Conservation (phyloP, 805 yeast species). For the Lipomyces lipofer region DNA sequence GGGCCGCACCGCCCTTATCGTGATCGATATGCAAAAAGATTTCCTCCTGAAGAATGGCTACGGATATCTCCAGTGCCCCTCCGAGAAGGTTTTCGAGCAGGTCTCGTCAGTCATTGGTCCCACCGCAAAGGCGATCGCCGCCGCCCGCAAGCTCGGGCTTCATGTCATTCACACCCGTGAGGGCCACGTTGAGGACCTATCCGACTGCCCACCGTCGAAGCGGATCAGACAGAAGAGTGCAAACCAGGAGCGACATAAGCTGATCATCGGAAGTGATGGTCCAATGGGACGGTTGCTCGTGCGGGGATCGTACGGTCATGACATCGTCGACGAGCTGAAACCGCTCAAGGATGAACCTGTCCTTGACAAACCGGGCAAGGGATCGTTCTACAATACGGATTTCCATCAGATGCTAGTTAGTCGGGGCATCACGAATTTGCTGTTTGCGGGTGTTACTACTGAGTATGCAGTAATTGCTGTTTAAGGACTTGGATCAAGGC, state of each 20-base stretch:
- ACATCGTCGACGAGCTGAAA: conserved; percentile 38
- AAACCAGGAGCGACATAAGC: conserved; percentile 30
- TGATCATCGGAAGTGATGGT: conserved; percentile 38
- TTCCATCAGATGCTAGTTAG: conserved; percentile 37
- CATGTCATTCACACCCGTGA: conserved; percentile 41
- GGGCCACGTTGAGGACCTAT: conserved; percentile 38
- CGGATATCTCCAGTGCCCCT: conserved; percentile 36
- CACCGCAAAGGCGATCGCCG: conserved; percentile 33
- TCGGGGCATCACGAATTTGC: conserved; percentile 38
- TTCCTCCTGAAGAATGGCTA: conserved; percentile 39
- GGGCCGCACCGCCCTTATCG: conserved; percentile 36
- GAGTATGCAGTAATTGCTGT: conserved; percentile 24
- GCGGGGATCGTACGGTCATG: conserved; percentile 40
- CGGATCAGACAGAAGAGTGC: conserved; percentile 35
- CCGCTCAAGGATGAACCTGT: conserved; percentile 37
- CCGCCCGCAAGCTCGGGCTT: conserved; percentile 38
- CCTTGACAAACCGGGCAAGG: conserved; percentile 42
- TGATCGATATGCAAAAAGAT: conserved; percentile 42
- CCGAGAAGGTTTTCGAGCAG: conserved; percentile 35
- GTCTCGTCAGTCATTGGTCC: conserved; percentile 35
- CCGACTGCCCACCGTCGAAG: conserved; percentile 39
- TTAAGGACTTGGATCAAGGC: neutral
- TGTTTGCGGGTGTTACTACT: conserved; percentile 41
- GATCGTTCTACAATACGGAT: conserved; percentile 41
- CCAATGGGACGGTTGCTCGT: conserved; percentile 41